These are phyloP conservation scores for Lepidium africanum DNA, from an alignment of 345 rosid genomes.

Conservation along the genomic window DNA sequence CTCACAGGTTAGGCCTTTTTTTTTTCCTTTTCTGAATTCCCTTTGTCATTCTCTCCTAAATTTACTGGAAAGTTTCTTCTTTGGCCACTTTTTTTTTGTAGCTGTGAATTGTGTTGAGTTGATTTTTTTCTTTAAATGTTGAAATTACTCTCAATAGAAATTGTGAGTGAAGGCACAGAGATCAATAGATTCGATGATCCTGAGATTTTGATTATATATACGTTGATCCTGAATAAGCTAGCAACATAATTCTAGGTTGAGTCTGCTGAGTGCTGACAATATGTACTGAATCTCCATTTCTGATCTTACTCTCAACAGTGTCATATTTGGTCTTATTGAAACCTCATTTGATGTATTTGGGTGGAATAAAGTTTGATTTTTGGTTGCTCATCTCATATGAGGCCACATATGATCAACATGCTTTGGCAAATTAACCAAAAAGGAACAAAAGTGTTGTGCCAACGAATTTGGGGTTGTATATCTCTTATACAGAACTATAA, in stretches of 20 bases:
- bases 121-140: not conserved
- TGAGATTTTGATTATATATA: not conserved
- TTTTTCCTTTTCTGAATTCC: no score
- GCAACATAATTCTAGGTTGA: not conserved
- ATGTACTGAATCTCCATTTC: not conserved
- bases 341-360: not conserved
- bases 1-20: constrained; percentile 46
- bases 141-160: not conserved
- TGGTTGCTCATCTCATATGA: not conserved
- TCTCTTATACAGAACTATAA: not conserved
- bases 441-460: not conserved
- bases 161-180: no score
- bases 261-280: not conserved
- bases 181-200: not conserved
- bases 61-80: no score
- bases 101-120: no score
- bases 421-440: not conserved
- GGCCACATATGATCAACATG: not conserved
- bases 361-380: not conserved
- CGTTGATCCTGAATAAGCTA: not conserved
- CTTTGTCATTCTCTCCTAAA: no score
- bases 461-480: not conserved
- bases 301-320: not conserved
- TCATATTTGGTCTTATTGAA: not conserved
- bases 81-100: no score